Conservation (phyloP, 2,329 filamentous ascomycete species). For the Hymenoscyphus infarciens region DNA sequence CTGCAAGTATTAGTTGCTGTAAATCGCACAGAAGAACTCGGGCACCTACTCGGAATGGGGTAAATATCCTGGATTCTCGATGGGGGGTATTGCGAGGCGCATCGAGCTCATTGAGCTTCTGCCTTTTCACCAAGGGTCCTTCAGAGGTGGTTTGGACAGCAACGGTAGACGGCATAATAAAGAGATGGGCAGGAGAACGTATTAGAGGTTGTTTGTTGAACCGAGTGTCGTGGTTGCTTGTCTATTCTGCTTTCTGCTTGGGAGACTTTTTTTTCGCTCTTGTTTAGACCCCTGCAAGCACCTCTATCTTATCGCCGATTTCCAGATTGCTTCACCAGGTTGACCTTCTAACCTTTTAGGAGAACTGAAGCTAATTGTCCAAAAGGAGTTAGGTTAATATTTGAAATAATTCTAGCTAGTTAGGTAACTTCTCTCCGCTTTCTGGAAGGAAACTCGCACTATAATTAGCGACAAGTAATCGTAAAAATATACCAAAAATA, state of each 20-base stretch:
- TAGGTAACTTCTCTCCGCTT: too few relatives aligned
- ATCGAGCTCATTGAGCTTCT: constrained; percentile 55
- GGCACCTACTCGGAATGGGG: constrained; percentile 76
- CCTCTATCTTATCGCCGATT: constrained; percentile 28
- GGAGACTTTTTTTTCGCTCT: not conserved
- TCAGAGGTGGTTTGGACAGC: constrained; percentile 44
- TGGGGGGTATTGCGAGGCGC: constrained; percentile 37
- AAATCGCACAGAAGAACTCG: not conserved
- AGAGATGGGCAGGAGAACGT: not conserved
- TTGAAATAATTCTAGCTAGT: too few relatives aligned
- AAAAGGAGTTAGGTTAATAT: too few relatives aligned
- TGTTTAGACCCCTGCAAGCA: constrained; percentile 17
- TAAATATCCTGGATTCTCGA: constrained; percentile 76
- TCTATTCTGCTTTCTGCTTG: not conserved
- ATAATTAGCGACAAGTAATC: too few relatives aligned
- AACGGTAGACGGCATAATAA: constrained; percentile 43
- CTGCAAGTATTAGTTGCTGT: constrained; percentile 43
- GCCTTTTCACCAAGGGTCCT: constrained; percentile 69
- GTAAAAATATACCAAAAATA: too few relatives aligned
- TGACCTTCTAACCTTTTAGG: too few relatives aligned
- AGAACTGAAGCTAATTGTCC: too few relatives aligned
- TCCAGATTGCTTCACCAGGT: too few relatives aligned
- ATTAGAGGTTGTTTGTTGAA: not conserved
- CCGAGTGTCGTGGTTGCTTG: not conserved
- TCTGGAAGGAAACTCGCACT: too few relatives aligned